Base-by-base conservation (phyloP, 768 basidiomycete species). In the Russula lepida region DNA sequence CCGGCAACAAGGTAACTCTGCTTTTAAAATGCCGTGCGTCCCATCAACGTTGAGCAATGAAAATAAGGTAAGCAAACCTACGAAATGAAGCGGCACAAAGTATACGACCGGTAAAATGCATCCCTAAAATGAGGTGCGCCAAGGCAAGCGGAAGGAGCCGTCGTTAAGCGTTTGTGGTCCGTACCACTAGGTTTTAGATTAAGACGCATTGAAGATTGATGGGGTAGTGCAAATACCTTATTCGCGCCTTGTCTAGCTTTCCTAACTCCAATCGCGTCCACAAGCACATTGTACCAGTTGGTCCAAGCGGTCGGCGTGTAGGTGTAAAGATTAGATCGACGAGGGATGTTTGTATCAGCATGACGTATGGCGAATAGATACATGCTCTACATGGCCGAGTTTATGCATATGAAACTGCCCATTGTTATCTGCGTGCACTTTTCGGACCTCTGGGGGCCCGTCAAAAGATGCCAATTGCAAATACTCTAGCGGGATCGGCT, bases 351-450 rank as follows among this genome's bases (percentile, higher is more conserved):
- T 54, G 77, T 78, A 1, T 81, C 78, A 0, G 85, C 84, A 62
- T 92, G 89, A 70, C 83, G 88, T 64, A 93, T 73, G 0, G 84
- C 87, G 70, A 93, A 88, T 1, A 91, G 90, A 69, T 82, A 92
- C 68, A 90, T 72, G 13, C 81, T 71, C 27, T 81, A 76, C 58
- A 76, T 75, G 43, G 79, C 76, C 13, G 76, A 80, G 56, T 80
- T 79, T 37, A 84, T 73, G 50, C 73, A 77, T 59, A 85, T 84
- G 35, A 87, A 71, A 15, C 80, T 69, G 39, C 81, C 79, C n/a
- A n/a, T n/a, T n/a, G 51, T 82, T 84, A 53, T 87, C 84, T 17
- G 75, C 67, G 47, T 79, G 79, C 63, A 86, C 88, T 68, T 80
- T 84, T 35, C 88, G 81, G 51, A 72, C 76, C 65, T 90, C 91